Evolutionary conservation across 2,329 filamentous ascomycete species (phyloP).

Genomic region (Thielaviopsis euricoi): DNA sequence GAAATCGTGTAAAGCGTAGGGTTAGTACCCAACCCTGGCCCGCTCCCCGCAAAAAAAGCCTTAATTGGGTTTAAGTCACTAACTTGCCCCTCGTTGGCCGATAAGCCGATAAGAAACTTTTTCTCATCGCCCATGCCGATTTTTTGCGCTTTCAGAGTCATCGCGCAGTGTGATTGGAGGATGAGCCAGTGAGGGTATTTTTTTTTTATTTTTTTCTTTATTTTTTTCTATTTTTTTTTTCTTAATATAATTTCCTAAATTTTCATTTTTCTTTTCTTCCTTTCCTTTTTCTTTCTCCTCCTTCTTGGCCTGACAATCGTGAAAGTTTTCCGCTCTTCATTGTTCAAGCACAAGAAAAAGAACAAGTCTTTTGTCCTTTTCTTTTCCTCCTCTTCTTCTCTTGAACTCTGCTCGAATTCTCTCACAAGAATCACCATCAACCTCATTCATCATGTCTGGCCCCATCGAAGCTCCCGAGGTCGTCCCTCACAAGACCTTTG

Average conservation of each 20-base stretch:
- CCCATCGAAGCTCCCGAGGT: conserved; percentile 7
- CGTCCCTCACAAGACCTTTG: conserved; percentile 22
- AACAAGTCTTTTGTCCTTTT: not conserved
- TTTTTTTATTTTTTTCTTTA: not conserved
- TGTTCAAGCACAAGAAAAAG: not conserved
- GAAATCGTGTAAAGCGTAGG: not conserved
- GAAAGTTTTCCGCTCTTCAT: not conserved
- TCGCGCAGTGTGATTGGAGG: not conserved
- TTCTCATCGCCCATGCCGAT: conserved; percentile 2
- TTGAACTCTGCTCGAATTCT: no score
- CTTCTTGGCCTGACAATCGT: conserved; percentile 7
- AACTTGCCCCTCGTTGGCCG: conserved; percentile 5
- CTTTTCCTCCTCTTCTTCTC: not conserved
- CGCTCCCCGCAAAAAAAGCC: no score
- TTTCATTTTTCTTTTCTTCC: not conserved
- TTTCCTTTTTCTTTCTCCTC: not conserved
- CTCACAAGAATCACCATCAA: no score
- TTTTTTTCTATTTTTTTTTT: not conserved
- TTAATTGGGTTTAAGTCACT: conserved; percentile 1
- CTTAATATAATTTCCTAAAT: no score
- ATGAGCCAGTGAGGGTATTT: no score
- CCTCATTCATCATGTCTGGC: conserved; percentile 7
- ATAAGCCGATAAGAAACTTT: conserved; percentile 11
- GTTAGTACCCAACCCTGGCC: not conserved
- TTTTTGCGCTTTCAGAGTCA: not conserved